Base-by-base conservation (phyloP, 352 stramenopile genomes). In the Phytophthora fragariaefolia region DNA sequence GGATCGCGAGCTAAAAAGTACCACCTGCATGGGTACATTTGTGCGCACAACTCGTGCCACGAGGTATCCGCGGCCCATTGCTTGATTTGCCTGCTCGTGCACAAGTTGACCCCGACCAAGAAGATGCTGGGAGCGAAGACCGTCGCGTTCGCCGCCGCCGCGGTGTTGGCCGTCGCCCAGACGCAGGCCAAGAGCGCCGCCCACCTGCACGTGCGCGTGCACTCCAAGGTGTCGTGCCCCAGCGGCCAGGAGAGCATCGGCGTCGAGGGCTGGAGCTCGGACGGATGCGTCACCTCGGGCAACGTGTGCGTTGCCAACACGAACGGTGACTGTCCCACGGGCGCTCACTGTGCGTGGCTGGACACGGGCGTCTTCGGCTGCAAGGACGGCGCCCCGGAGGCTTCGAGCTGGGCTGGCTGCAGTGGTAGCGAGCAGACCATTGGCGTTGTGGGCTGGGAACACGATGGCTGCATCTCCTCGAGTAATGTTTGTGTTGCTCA, bases 61-160 rank as follows among this genome's bases (percentile, higher is more conserved):
- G 6, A 23, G 54, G 45, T 46, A 57, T 63, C 42, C 45, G 15
- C 42, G 3, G 27, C 50, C 46, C 70, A 81, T 50, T 76, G 48
- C 49, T 76, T 49, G 52, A 76, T 73, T 68, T 73, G 50, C 69
- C 57, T 36, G 4, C 12, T 28, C 23, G 38, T n/a, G 45, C 53
- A n/a, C 56, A 49, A 54, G 18, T 23, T 40, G 24, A 30, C 10
- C 23, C 22, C 38, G 58, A 50, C 15, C 20, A 20, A 28, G 54
- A 76, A 65, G 47, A 83, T 83, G 71, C 56, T 78, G 20, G 56
- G 59, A 60, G 27, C 43, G 58, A 80, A 80, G 63, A 74, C 53
- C 51, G 28, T 68, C 40, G 28, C 69, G 28, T 66, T 77, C 52
- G 62, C 65, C 36, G 40, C 56, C 56, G 32, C 55, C 34, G 65